Conservation (phyloP, 208 protist genomes). For the Wallacemonas collosoma region DNA sequence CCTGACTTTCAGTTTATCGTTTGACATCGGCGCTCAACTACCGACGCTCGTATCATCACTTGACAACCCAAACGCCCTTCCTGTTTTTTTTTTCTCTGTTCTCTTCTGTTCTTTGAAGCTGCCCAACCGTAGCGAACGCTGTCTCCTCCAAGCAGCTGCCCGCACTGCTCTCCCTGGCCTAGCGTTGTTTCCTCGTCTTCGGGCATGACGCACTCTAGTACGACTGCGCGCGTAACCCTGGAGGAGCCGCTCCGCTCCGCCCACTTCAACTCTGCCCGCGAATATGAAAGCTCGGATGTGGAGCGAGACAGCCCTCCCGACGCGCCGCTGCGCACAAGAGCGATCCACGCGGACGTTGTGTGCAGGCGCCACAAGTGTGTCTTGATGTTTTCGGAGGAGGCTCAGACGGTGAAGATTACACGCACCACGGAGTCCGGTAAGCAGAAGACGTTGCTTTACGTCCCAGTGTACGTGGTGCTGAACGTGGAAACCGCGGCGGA, state of each 20-base stretch:
- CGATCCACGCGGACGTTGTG: constrained; percentile 19
- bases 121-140: not conserved
- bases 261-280: constrained; percentile 6
- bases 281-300: constrained; percentile 4
- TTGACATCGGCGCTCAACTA: no score
- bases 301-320: not conserved
- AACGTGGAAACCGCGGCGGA: constrained; percentile 75
- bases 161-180: no score
- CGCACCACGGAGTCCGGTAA: constrained; percentile 27
- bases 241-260: constrained; percentile 6
- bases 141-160: not conserved
- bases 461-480: constrained; percentile 50
- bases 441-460: constrained; percentile 42
- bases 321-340: not conserved
- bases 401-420: constrained; percentile 30
- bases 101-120: not conserved
- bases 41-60: no score
- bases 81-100: constrained; percentile 5
- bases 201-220: no score
- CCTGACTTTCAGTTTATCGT: no score
- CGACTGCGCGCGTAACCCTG: no score
- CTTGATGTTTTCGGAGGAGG: constrained; percentile 30
- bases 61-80: not conserved
- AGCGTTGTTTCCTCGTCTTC: no score
- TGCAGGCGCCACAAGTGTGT: constrained; percentile 32